Evolutionary conservation across 2,329 filamentous ascomycete genomes (phyloP).

Genomic region (Calonectria leucothoes): DNA sequence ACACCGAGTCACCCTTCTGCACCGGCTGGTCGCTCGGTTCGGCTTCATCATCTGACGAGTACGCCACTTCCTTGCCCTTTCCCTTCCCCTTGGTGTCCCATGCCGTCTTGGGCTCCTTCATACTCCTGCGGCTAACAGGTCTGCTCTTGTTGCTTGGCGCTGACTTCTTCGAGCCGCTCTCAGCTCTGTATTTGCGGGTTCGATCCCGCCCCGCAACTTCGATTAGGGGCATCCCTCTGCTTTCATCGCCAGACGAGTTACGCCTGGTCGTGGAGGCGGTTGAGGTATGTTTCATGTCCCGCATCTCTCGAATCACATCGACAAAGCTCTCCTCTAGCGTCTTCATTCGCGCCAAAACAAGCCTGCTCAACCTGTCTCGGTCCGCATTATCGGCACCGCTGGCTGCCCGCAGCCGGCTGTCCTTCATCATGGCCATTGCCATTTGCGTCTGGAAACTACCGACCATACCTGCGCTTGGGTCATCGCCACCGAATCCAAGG

Average conservation of each 20-base stretch:
- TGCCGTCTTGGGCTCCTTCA: slow-evolving; percentile 52
- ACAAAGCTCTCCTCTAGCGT: slow-evolving; percentile 91
- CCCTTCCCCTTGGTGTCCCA: slow-evolving; percentile 59
- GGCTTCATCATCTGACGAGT: slow-evolving; percentile 50
- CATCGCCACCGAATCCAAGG: slow-evolving; percentile 65
- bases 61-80: slow-evolving; percentile 61
- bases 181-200: slow-evolving; percentile 38
- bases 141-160: slow-evolving; percentile 41
- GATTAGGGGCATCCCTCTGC: slow-evolving; percentile 41
- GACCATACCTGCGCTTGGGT: slow-evolving; percentile 72
- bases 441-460: slow-evolving; percentile 87
- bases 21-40: slow-evolving; percentile 44
- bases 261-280: slow-evolving; percentile 61
- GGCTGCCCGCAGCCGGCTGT: slow-evolving; percentile 61
- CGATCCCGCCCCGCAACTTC: slow-evolving; percentile 50
- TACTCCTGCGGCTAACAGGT: slow-evolving; percentile 55
- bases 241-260: slow-evolving; percentile 62
- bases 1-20: slow-evolving; percentile 58
- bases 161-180: slow-evolving; percentile 39
- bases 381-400: slow-evolving; percentile 52
- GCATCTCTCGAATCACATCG: slow-evolving; percentile 86
- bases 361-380: slow-evolving; percentile 78
- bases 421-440: slow-evolving; percentile 75
- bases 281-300: slow-evolving; percentile 66
- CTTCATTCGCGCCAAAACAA: slow-evolving; percentile 92